These are phyloP conservation scores for Dipodascus geniculatus DNA, from an alignment of 805 yeast species.

Conservation along the genomic window DNA sequence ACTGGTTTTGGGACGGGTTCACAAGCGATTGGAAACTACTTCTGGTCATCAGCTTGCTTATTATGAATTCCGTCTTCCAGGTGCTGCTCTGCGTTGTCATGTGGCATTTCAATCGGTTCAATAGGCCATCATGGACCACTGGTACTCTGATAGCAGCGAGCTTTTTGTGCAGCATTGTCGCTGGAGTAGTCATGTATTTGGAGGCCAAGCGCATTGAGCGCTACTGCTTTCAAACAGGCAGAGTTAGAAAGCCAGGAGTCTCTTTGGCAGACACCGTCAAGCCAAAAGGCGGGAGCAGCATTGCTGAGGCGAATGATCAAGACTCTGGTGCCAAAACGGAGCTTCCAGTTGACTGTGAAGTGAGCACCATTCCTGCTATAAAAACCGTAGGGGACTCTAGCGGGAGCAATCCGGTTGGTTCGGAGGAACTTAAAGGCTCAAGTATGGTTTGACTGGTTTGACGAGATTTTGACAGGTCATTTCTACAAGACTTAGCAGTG, in stretches of 20 bases:
- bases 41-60: constrained; percentile 10
- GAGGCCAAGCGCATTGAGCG: neutral
- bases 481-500: no score
- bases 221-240: neutral
- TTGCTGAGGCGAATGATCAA: neutral
- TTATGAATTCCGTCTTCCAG: constrained; percentile 12
- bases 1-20: constrained; percentile 10
- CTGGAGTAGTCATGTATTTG: neutral
- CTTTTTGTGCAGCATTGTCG: constrained; percentile 5
- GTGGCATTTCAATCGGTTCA: constrained; percentile 15
- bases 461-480: no score
- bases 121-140: constrained; percentile 14
- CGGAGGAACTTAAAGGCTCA: no score
- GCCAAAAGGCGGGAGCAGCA: neutral
- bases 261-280: neutral
- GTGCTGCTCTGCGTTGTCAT: constrained; percentile 14
- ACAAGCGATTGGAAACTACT: constrained; percentile 7
- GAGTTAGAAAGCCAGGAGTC: neutral
- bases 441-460: no score
- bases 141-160: constrained; percentile 13
- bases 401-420: no score
- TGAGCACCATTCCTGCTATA: no score
- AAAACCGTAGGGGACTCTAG: no score
- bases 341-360: no score
- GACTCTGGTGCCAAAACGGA: no score